A percentile compares a stretch with the other conserved stretches of the same genome.
These are phyloP conservation scores for Mytilinidion resinicola DNA, from an alignment of 495 filamentous ascomycete genomes.

Conservation along the genomic window DNA sequence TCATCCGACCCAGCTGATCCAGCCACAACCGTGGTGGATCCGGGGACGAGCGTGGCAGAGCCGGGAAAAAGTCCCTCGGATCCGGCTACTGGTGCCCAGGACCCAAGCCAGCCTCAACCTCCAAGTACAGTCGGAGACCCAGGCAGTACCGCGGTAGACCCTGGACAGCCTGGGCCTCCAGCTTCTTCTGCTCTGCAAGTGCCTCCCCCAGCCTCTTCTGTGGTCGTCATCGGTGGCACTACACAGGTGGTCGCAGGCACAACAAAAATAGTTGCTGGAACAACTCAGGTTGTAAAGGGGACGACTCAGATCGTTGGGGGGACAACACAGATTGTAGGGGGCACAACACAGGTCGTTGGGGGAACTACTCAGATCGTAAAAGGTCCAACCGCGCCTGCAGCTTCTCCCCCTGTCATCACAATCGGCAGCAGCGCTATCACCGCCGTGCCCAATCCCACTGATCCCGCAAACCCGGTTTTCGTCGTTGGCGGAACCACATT, in stretches of 20 bases:
- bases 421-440: conserved; percentile 28
- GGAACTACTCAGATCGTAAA: neutral
- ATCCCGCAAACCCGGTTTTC: conserved; percentile 25
- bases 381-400: neutral
- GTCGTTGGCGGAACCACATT: conserved; percentile 6
- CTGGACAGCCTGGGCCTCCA: no score
- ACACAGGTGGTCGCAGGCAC: neutral
- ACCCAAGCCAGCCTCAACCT: neutral
- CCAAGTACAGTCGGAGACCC: neutral
- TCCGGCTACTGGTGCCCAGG: neutral
- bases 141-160: neutral
- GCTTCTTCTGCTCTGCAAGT: neutral
- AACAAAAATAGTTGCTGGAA: neutral
- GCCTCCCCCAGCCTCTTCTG: neutral
- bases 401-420: conserved; percentile 15
- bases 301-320: neutral
- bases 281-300: neutral
- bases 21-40: no score
- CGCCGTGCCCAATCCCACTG: neutral
- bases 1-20: no score
- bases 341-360: neutral
- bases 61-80: neutral
- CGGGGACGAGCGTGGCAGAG: neutral
- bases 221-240: neutral
- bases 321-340: neutral